Evolutionary conservation across 192 early-diverging fungal genomes (phyloP).

Genomic region (Coemansia sp.): DNA sequence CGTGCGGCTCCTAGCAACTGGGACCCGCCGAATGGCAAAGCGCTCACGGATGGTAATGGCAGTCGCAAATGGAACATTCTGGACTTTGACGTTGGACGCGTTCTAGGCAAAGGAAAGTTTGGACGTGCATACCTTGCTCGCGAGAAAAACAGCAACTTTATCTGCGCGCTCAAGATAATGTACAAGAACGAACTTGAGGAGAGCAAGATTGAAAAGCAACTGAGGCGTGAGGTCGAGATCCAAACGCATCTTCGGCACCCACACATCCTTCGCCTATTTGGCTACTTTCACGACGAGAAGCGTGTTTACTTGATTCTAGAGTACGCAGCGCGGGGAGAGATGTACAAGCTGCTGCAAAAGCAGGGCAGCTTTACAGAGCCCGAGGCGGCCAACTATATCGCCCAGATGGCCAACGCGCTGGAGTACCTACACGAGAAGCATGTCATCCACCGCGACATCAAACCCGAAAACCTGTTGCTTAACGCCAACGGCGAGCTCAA

Average conservation of each 20-base stretch:
- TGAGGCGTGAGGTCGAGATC: slow-evolving; percentile 95
- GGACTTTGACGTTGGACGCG: slow-evolving; percentile 91
- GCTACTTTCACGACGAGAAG: slow-evolving; percentile 95
- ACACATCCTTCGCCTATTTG: slow-evolving; percentile 93
- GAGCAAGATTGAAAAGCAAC: slow-evolving; percentile 82
- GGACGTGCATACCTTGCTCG: slow-evolving; percentile 92
- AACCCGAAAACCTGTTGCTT: slow-evolving; percentile 93
- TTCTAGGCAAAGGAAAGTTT: slow-evolving; percentile 96
- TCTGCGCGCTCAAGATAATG: slow-evolving; percentile 92
- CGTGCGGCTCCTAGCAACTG: background rate
- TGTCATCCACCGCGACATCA: slow-evolving; percentile 96
- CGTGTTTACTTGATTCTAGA: slow-evolving; percentile 94
- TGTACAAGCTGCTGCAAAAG: slow-evolving; percentile 84
- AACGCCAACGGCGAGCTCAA: slow-evolving; percentile 89
- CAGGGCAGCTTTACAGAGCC: slow-evolving; percentile 74
- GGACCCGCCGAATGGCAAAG: slow-evolving; percentile 5
- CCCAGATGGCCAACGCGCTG: slow-evolving; percentile 86
- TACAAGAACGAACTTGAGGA: slow-evolving; percentile 82
- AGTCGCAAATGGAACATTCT: slow-evolving; percentile 61
- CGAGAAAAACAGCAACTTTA: slow-evolving; percentile 82
- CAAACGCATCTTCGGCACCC: slow-evolving; percentile 91
- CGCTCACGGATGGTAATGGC: background rate
- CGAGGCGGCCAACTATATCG: slow-evolving; percentile 84
- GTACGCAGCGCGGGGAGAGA: slow-evolving; percentile 92
- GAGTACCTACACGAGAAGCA: slow-evolving; percentile 86